Percentiles rank a stretch among this genome's conserved stretches.
These are phyloP conservation scores for Cystobasidium slooffiae DNA, from an alignment of 1,284 basidiomycete species.

Conservation along the genomic window DNA sequence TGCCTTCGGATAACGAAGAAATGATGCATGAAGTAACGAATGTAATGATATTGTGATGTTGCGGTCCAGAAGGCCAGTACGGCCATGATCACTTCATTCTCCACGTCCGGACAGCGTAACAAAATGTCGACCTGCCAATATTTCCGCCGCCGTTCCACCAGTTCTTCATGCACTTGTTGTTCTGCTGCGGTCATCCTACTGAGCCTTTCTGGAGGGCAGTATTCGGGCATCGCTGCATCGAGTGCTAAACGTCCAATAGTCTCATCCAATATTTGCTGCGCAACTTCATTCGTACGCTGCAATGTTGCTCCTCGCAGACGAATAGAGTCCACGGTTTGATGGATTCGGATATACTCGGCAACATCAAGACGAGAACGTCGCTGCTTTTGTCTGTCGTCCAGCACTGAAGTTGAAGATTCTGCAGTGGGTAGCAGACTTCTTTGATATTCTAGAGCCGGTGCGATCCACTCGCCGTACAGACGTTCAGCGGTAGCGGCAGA, in stretches of 20 bases:
- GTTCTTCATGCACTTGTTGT: neutral
- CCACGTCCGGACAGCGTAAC: constrained; percentile 16
- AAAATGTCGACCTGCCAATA: constrained; percentile 19
- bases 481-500: neutral
- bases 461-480: constrained; percentile 9
- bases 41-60: neutral
- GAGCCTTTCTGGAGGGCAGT: neutral
- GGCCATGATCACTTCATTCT: neutral
- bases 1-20: constrained; percentile 14
- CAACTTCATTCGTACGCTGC: constrained; percentile 4
- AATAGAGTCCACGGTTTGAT: constrained; percentile 14
- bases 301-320: constrained; percentile 14
- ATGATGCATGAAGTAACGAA: constrained; percentile 28
- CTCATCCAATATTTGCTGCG: neutral
- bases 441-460: neutral
- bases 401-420: too few relatives aligned
- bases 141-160: neutral
- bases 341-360: neutral
- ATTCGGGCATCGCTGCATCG: constrained; percentile 3
- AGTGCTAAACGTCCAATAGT: constrained; percentile 2
- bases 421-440: too few relatives aligned
- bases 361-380: neutral
- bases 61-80: constrained; percentile 23
- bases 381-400: too few relatives aligned
- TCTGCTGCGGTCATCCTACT: neutral